Evolutionary conservation across 352 stramenopile genomes (phyloP).

Genomic region (Phytopythium boreale): DNA sequence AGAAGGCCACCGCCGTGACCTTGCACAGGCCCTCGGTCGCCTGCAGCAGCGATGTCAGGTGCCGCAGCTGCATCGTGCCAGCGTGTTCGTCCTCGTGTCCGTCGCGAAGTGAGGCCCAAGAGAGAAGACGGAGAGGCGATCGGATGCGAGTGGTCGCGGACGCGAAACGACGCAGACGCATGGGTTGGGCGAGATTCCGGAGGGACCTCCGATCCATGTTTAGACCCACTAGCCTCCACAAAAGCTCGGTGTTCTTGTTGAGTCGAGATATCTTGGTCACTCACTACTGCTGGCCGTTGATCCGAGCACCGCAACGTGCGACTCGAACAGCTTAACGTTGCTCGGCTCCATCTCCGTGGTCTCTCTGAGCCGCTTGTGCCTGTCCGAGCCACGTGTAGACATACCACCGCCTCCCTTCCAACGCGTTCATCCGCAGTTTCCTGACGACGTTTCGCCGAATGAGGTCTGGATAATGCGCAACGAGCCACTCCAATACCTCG

Average conservation of each 20-base stretch:
- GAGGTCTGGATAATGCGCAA: background rate
- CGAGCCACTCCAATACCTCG: background rate
- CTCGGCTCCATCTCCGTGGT: too few relatives aligned
- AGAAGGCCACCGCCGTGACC: conserved; percentile 91
- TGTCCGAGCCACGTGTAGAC: background rate
- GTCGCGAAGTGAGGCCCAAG: background rate
- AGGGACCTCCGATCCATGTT: background rate
- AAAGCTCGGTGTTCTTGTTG: background rate
- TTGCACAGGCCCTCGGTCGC: conserved; percentile 90
- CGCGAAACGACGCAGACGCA: conserved; percentile 37
- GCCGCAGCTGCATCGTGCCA: conserved; percentile 86
- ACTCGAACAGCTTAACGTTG: background rate
- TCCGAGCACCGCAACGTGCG: background rate
- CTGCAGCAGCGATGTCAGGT: conserved; percentile 90
- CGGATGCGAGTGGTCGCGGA: conserved; percentile 9
- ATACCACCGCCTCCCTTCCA: background rate
- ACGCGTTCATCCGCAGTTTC: too few relatives aligned
- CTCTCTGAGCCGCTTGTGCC: too few relatives aligned
- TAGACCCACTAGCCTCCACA: background rate
- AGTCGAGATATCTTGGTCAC: background rate
- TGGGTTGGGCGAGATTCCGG: background rate
- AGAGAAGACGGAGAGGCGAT: background rate
- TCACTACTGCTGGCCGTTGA: background rate
- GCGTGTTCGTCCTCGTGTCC: background rate
- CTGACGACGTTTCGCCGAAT: too few relatives aligned